Evolutionary conservation across 768 basidiomycete genomes (phyloP), one percentile per base, ranked within the genome.

Genomic region (Termitomyces sp.): DNA sequence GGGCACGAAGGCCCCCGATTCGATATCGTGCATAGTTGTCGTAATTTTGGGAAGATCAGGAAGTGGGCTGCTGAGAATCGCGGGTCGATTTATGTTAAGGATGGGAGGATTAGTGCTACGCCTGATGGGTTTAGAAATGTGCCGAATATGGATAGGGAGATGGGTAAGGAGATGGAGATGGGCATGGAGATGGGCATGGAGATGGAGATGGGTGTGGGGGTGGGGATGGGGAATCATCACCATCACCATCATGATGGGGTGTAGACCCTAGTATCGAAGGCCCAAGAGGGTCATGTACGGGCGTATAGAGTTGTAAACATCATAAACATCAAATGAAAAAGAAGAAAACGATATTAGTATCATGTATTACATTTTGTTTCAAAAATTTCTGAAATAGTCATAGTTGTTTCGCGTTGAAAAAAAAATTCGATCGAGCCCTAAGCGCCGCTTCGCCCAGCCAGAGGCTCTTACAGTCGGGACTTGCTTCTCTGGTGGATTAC

Each of bases 381-480:
- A 27, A 27, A 27, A n/a, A n/a, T 27, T 4, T 27, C 27, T 27
- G 27, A 2, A 27, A 27, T 27, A 27, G 4, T 27, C 27, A 27
- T 27, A 27, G 27, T 27, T 4, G 2, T 27, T n/a, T n/a, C n/a
- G n/a, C n/a, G n/a, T n/a, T n/a, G n/a, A n/a, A n/a, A 27, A 2
- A 27, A 27, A 27, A 2, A 27, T 27, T 27, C 4, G 27, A 27
- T 27, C 22, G n/a, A 46, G 13, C n/a, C 18, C 57, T 76, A 83
- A 30, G 72, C 65, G 2, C 89, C 87, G 67, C 84, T 90, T 34
- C 89, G 75, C 6, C 89, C 89, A 39, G 88, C 82, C 27, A 27
- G 27, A 2, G 3, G 89, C 88, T 65, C 79, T n/a, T n/a, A n/a
- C n/a, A n/a, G n/a, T n/a, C n/a, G 31, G 90, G 69, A n/a, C n/a